These are phyloP conservation scores for Priceomyces melissophilus DNA, from an alignment of 805 yeast species.

Conservation along the genomic window DNA sequence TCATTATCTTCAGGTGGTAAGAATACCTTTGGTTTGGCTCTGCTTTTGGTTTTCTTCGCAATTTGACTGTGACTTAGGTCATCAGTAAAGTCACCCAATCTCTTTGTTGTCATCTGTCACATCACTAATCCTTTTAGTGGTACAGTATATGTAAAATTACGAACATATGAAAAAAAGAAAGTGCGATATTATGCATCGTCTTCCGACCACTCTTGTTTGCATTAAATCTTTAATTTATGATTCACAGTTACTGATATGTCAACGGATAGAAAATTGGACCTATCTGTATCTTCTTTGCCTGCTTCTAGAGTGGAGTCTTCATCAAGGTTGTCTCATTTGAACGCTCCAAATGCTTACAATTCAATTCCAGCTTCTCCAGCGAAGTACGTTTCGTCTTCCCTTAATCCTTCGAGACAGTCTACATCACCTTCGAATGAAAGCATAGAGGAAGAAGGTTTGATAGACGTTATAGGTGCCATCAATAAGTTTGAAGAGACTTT, in stretches of 20 bases:
- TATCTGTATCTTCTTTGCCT: constrained; percentile 29
- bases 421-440: constrained; percentile 13
- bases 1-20: constrained; percentile 3
- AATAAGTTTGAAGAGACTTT: constrained; percentile 28
- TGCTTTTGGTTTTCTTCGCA: no score
- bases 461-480: constrained; percentile 30
- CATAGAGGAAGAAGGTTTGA: constrained; percentile 26
- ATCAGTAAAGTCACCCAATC: no score
- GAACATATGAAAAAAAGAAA: no score
- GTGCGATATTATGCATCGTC: no score
- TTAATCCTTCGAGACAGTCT: constrained; percentile 29
- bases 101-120: no score
- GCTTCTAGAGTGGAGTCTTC: constrained; percentile 36
- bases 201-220: no score
- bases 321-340: constrained; percentile 25
- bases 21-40: constrained; percentile 3
- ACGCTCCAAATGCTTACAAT: constrained; percentile 8
- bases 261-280: constrained; percentile 25
- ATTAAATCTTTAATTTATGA: no score
- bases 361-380: constrained; percentile 28
- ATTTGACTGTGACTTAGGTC: no score
- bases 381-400: constrained; percentile 34
- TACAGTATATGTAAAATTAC: no score
- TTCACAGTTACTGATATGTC: constrained; percentile 15
- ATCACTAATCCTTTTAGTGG: no score